Base-by-base conservation (phyloP, 2,329 filamentous ascomycete species). In the Clonostachys byssicola region DNA sequence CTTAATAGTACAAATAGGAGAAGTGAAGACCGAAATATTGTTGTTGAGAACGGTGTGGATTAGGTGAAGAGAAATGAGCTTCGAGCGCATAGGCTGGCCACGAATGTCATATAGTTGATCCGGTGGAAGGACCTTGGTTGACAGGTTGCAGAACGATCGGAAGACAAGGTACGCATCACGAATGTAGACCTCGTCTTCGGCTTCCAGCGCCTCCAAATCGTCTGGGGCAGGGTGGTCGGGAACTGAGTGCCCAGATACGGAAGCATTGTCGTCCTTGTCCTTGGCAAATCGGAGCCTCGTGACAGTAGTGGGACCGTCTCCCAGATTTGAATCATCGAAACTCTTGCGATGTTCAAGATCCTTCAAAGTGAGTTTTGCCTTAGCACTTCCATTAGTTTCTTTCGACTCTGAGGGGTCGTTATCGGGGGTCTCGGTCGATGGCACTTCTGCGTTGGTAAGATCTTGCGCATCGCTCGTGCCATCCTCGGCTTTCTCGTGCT, bases 111-210 rank as follows among this genome's bases (percentile, higher is more conserved):
- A 91, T 17, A 96, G 83, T 65, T 97, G 92, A 52, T 99, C 94
- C 3, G 91, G 84, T 9, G 89, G 83, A 23, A 99, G 75, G 39
- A 91, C 74, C 65, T 99, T 99, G 52, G 92, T 96, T 49, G 92
- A 96, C 42, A 99, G 75, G 67, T 96, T 96, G 76, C 95, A 99
- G 72, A 99, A 94, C 4, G 94, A 96, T 34, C 94, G 83, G 71
- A 99, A 97, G 42, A 99, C 91, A 18, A 99, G 80, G 66, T 97
- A 99, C 10, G 94, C 92, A 69, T 99, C 94, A 56, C 94, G 89
- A 57, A 97, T 91, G 63, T 95, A 97, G 17, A 97, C 89, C 63
- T 99, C 94, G 60, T 99, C 94, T 62, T 96, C 91, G 30, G 78
- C 77, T 47, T 86, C 84, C 17, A 83, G 68, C 17, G 74, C 71